Conservation (phyloP, 805 yeast species). For the Lipomyces kockii region DNA sequence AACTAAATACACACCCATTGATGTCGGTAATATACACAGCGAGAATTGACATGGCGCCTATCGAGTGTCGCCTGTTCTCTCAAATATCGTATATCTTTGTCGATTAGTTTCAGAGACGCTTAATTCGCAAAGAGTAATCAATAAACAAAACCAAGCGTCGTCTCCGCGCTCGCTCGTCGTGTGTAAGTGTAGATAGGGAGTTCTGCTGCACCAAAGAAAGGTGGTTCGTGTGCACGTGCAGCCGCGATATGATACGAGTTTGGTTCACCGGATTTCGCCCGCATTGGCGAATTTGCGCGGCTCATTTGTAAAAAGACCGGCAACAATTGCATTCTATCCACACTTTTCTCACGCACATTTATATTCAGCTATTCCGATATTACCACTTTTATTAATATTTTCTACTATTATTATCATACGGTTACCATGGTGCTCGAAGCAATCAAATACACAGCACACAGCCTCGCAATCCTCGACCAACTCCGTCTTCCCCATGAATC, state of each 20-base stretch:
- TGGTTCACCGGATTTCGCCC: too few species aligned
- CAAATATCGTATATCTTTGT: neutral
- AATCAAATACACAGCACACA: constrained; percentile 37
- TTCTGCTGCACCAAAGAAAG: neutral
- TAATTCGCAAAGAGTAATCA: neutral
- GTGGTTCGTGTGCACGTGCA: too few species aligned
- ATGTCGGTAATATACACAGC: constrained; percentile 51
- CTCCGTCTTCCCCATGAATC: constrained; percentile 79
- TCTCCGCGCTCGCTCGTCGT: neutral
- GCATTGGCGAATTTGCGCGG: neutral
- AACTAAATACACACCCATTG: constrained; percentile 45
- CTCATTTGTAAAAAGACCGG: neutral
- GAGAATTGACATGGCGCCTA: constrained; percentile 42
- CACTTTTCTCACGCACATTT: neutral
- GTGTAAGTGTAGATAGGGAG: neutral
- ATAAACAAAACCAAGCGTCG: neutral
- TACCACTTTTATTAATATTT: neutral
- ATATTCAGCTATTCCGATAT: neutral
- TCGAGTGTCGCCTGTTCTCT: neutral
- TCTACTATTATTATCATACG: neutral
- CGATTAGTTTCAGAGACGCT: neutral
- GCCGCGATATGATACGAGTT: neutral
- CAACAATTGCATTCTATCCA: neutral
- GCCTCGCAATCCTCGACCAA: constrained; percentile 76
- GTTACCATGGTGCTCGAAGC: constrained; percentile 34